A percentile compares a stretch with the other conserved stretches of the same genome.
Evolutionary conservation across 495 filamentous ascomycete genomes (phyloP).

Genomic region (Parachaetomium inaequale): DNA sequence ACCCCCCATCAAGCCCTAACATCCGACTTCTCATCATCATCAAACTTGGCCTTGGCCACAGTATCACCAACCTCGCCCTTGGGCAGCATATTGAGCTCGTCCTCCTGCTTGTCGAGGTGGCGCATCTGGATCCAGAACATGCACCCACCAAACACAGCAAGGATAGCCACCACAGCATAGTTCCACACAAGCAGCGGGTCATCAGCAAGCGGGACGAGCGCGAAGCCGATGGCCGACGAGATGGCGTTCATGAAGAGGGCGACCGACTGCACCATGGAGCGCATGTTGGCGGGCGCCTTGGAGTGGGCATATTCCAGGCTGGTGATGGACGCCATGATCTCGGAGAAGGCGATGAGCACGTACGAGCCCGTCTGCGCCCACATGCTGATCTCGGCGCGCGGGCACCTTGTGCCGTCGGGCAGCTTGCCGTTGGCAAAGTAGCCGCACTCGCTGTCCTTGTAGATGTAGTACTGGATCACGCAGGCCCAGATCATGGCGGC

Average conservation of each 20-base stretch:
- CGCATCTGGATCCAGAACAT: slow-evolving; percentile 62
- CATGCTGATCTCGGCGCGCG: slow-evolving; percentile 43
- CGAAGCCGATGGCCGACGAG: slow-evolving; percentile 64
- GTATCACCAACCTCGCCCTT: slow-evolving; percentile 18
- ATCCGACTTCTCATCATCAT: slow-evolving; percentile 1
- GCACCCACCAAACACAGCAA: slow-evolving; percentile 56
- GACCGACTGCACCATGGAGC: slow-evolving; percentile 65
- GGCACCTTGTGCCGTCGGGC: slow-evolving; percentile 13
- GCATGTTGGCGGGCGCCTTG: slow-evolving; percentile 76
- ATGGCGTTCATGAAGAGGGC: slow-evolving; percentile 68
- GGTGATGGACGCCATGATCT: slow-evolving; percentile 67
- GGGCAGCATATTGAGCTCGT: slow-evolving; percentile 57
- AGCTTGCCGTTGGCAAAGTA: slow-evolving; percentile 41
- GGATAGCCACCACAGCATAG: slow-evolving; percentile 59
- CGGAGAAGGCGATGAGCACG: slow-evolving; percentile 66
- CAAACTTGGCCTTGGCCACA: not conserved
- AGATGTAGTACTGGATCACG: slow-evolving; percentile 68
- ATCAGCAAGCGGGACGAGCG: slow-evolving; percentile 58
- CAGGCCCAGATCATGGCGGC: slow-evolving; percentile 62
- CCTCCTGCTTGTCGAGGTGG: slow-evolving; percentile 59
- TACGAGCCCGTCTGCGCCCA: slow-evolving; percentile 64
- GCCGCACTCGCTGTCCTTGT: slow-evolving; percentile 58
- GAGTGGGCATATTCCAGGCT: slow-evolving; percentile 68
- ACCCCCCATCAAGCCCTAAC: not conserved
- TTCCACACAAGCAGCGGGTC: slow-evolving; percentile 66